Percentiles rank a stretch among this genome's conserved stretches.
phyloP scores from a whole-genome alignment of 257 asterid species.

The Solanum paucissectum region DNA sequence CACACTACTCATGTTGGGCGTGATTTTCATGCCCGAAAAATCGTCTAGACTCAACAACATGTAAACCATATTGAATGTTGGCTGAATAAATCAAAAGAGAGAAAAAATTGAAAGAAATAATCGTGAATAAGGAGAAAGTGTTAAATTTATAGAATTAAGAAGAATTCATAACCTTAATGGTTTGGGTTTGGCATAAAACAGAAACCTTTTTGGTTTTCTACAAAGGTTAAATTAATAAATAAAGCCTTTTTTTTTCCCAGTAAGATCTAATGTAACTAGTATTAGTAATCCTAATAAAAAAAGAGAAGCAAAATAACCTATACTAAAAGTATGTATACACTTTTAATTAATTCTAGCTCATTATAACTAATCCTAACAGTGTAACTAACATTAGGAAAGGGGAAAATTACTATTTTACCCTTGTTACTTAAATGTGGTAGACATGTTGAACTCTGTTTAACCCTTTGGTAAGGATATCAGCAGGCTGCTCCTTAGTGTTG shows the following conservation, averaged over 20 bases:
- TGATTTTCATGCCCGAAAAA: neutral
- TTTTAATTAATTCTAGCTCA: neutral
- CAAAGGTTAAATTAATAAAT: no score
- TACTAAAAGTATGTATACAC: no score
- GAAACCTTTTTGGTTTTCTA: neutral
- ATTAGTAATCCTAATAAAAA: neutral
- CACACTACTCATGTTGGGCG: neutral
- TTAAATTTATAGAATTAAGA: neutral
- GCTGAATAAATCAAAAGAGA: no score
- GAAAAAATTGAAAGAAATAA: neutral
- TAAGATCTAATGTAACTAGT: neutral
- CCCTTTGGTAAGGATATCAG: neutral
- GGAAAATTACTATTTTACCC: neutral
- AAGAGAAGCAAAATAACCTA: no score
- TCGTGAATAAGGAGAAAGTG: neutral
- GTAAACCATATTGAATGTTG: neutral
- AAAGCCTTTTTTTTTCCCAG: no score
- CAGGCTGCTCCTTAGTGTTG: neutral
- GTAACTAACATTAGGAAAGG: neutral
- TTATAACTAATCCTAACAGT: no score
- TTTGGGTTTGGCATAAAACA: neutral
- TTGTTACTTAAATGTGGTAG: neutral
- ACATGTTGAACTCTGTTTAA: neutral
- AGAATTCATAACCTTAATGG: neutral
- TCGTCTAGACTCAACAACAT: neutral